phyloP scores from a whole-genome alignment of 495 filamentous ascomycete genomes.

The Lentithecium fluviatile region DNA sequence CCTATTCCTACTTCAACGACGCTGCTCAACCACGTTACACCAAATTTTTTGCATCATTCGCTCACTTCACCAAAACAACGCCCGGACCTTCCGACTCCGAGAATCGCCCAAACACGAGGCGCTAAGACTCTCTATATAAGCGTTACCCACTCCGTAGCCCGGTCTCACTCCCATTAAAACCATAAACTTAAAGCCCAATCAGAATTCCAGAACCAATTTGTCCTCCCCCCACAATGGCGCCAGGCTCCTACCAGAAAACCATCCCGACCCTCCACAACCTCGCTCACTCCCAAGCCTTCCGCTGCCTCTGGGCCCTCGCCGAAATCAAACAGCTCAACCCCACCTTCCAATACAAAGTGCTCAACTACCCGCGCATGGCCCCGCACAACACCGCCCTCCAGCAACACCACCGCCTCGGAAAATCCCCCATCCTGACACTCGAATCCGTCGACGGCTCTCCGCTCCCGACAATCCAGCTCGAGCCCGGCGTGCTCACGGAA shows the following conservation, averaged over 20 bases:
- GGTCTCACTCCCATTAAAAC: too few species aligned
- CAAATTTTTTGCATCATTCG: too few species aligned
- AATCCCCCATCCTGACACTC: constrained; percentile 24
- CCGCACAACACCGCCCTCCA: background rate
- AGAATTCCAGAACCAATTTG: too few species aligned
- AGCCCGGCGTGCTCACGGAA: constrained; percentile 7
- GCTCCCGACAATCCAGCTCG: background rate
- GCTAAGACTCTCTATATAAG: too few species aligned
- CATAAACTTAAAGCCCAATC: too few species aligned
- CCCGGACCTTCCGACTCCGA: too few species aligned
- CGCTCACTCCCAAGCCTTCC: constrained; percentile 13
- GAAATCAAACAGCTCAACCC: constrained; percentile 3
- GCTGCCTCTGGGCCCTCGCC: constrained; percentile 20
- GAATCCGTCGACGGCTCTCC: constrained; percentile 8
- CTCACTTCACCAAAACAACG: too few species aligned
- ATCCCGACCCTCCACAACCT: constrained; percentile 20
- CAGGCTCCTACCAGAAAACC: background rate
- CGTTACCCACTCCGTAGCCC: too few species aligned
- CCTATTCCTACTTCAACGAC: too few species aligned
- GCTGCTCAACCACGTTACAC: too few species aligned
- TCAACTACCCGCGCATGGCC: background rate
- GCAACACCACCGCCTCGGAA: background rate
- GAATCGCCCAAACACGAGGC: too few species aligned
- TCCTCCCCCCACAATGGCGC: background rate
- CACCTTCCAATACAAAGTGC: constrained; percentile 10